Base-by-base conservation (phyloP, 225 moss, liverwort and hornwort species). In the Marchantia polymorpha region DNA sequence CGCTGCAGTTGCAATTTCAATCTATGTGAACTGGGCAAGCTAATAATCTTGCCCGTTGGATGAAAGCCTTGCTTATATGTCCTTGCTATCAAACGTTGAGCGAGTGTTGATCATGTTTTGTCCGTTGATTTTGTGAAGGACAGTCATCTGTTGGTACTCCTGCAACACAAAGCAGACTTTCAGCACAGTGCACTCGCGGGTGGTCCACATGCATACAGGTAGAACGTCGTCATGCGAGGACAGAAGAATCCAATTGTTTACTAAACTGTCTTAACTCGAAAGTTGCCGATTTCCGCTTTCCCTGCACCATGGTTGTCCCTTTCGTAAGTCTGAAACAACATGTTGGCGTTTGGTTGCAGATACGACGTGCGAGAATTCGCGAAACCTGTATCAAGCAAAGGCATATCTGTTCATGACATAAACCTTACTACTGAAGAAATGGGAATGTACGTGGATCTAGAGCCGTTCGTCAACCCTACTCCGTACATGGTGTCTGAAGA, bases 381-480 rank as follows among this genome's bases (percentile, higher is more conserved):
- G 39, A 99, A 99, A 76, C 94, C 97, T 64, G 97, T 99, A 63
- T 99, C 97, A 78, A 93, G 94, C 85, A 99, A 99, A 88, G 97
- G 97, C 67, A 84, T 91, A 76, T 90, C 90, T 64, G 90, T 99
- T 68, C 82, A 85, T 49, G 97, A 99, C 75, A 90, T 99, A 49
- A 88, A 90, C 80, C 84, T 95, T 79, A 90, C 91, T 81, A 80
- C 90, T 74, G 91, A 86, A 81, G 97, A 99, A 86, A 90, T 92
- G 94, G 92, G 92, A 76, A 95, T 99, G 97, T 92, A 91, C 83
- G 82, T 99, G 54, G 91, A 99, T 81, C 81, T 99, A 88, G 92
- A 92, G 83, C 95, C 94, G 73, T 99, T 93, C 86, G 95, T 99
- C 63, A 95, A 99, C 82, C 95, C 97, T 3, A 91, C 94, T 52